phyloP scores from a whole-genome alignment of 257 asterid species.

The Dorcoceras hygrometricum region DNA sequence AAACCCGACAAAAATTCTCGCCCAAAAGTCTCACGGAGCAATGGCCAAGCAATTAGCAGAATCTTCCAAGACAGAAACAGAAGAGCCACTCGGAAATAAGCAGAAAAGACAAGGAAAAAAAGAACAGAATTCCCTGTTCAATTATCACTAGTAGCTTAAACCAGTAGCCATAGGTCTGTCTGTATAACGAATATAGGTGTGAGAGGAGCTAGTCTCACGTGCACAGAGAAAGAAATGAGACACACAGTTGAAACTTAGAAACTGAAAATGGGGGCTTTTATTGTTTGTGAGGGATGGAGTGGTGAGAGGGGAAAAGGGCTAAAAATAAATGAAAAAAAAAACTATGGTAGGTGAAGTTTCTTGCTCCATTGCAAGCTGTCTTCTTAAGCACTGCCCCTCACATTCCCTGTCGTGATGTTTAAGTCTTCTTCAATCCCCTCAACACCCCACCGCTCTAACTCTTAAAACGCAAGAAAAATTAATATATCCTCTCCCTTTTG shows the following conservation, averaged over 20 bases:
- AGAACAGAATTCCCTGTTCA: background rate
- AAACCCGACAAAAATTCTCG: constrained; percentile 30
- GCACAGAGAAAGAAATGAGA: constrained; percentile 12
- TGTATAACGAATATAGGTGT: too few species aligned
- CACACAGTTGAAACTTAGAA: constrained; percentile 3
- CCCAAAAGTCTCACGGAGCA: constrained; percentile 24
- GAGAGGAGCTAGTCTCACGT: background rate
- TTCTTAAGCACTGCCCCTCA: constrained; percentile 32
- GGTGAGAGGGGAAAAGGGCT: constrained; percentile 13
- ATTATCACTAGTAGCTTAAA: background rate
- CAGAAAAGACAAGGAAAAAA: constrained; percentile 1
- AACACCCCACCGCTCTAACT: constrained; percentile 2
- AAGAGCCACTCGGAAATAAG: background rate
- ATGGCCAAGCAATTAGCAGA: constrained; percentile 25
- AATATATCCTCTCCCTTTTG: background rate
- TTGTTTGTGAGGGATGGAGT: constrained; percentile 17
- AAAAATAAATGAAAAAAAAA: constrained; percentile 19
- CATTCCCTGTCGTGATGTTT: constrained; percentile 69
- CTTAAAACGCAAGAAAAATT: background rate
- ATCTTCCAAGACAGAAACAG: constrained; percentile 25
- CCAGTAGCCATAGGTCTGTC: background rate
- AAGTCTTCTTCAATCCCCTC: constrained; percentile 51
- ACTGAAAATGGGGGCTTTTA: background rate
- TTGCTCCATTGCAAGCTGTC: constrained; percentile 86
- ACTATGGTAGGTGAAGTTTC: constrained; percentile 66